These are phyloP conservation scores for Cladophialophora chaetospira DNA, from an alignment of 2,329 filamentous ascomycete genomes.

Conservation along the genomic window DNA sequence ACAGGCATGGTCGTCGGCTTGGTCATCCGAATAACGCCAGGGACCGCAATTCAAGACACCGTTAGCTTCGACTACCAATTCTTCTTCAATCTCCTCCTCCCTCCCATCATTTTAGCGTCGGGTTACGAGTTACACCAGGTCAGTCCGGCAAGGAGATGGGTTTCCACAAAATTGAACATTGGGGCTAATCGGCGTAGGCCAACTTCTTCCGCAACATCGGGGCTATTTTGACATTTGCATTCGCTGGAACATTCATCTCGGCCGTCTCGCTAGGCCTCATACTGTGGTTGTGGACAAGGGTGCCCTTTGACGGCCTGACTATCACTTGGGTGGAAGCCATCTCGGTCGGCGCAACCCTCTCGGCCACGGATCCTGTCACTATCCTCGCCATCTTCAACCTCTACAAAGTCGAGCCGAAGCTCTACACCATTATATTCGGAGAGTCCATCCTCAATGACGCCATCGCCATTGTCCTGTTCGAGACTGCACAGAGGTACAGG, in stretches of 20 bases:
- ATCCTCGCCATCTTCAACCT: conserved; percentile 99
- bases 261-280: conserved; percentile 91
- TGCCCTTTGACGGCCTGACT: conserved; percentile 80
- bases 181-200: conserved; percentile 50
- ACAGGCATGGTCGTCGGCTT: conserved; percentile 93
- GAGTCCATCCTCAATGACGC: conserved; percentile 98
- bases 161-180: too few relatives aligned
- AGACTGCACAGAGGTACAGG: conserved; percentile 92
- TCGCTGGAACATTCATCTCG: conserved; percentile 94
- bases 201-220: conserved; percentile 99
- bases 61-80: conserved; percentile 99
- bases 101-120: conserved; percentile 94
- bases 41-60: conserved; percentile 80
- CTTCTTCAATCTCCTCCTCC: conserved; percentile 98
- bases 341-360: conserved; percentile 92
- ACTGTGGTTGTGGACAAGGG: conserved; percentile 82
- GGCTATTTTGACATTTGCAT: conserved; percentile 95
- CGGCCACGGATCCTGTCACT: conserved; percentile 94
- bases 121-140: conserved; percentile 94
- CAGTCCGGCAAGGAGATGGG: conserved; percentile 26
- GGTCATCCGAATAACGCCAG: conserved; percentile 77
- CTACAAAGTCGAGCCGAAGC: conserved; percentile 97
- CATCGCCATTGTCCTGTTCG: conserved; percentile 97
- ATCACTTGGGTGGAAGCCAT: conserved; percentile 95
- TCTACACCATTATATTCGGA: conserved; percentile 98